Conservation (phyloP, 2,329 filamentous ascomycete species). For the Alternaria sp. region DNA sequence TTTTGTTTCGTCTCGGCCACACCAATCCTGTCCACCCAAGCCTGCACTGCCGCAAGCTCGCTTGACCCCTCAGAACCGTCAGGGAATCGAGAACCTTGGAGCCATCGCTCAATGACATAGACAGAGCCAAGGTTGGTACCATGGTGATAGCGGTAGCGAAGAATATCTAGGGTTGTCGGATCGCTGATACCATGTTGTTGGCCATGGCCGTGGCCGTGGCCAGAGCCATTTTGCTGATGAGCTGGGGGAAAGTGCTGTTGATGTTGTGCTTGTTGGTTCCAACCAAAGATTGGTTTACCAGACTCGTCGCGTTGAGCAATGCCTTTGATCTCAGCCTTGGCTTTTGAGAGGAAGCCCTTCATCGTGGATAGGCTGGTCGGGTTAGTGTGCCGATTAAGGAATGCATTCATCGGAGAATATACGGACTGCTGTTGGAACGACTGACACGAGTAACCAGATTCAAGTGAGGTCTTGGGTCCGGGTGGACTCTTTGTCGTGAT, state of each 20-base stretch:
- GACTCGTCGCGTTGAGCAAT: conserved; percentile 18
- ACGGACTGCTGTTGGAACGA: background rate
- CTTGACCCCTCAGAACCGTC: conserved; percentile 54
- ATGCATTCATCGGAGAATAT: conserved; percentile 7
- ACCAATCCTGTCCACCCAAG: conserved; percentile 58
- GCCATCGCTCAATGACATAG: conserved; percentile 69
- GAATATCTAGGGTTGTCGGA: conserved; percentile 54
- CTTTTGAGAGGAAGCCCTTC: conserved; percentile 42
- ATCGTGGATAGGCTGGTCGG: conserved; percentile 24
- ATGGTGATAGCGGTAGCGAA: conserved; percentile 67
- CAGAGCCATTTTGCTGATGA: background rate
- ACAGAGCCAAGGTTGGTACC: conserved; percentile 67
- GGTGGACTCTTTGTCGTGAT: background rate
- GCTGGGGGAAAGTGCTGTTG: conserved; percentile 9
- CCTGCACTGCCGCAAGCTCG: conserved; percentile 63
- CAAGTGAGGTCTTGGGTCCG: background rate
- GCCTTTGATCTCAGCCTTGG: conserved; percentile 37
- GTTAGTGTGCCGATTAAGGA: conserved; percentile 16
- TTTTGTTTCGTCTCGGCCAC: conserved; percentile 59
- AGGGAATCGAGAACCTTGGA: conserved; percentile 61
- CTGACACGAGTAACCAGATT: background rate
- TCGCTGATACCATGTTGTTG: conserved; percentile 47
- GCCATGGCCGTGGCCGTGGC: background rate
- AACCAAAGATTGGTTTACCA: background rate
- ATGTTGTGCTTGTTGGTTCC: conserved; percentile 6